phyloP scores from a whole-genome alignment of 1,139 yeast genomes.

The Lodderomyces theae region DNA sequence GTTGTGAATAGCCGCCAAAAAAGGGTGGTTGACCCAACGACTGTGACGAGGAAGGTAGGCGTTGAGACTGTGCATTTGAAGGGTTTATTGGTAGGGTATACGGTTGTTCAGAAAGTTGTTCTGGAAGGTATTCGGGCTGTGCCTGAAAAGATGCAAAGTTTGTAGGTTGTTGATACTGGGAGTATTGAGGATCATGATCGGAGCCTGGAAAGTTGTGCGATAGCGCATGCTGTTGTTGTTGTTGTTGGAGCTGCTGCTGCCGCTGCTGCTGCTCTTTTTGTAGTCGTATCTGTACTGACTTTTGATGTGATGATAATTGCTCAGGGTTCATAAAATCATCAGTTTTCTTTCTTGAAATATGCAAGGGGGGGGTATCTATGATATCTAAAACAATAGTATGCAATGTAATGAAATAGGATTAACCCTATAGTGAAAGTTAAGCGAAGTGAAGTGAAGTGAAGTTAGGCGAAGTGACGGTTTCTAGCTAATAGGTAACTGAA shows the following conservation, averaged over 20 bases:
- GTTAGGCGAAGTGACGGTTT: background rate
- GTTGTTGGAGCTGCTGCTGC: constrained; percentile 2
- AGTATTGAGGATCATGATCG: background rate
- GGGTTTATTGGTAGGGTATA: background rate
- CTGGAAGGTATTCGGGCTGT: background rate
- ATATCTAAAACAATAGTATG: background rate
- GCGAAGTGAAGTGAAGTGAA: too few relatives aligned
- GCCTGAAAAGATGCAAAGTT: background rate
- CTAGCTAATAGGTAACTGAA: background rate
- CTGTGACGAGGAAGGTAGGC: background rate
- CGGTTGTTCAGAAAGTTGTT: background rate
- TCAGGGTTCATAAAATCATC: constrained; percentile 7
- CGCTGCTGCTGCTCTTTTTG: constrained; percentile 2
- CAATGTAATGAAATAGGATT: background rate
- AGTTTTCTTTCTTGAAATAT: background rate
- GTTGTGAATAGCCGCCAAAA: background rate
- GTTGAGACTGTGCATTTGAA: background rate
- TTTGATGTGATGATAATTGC: constrained; percentile 2
- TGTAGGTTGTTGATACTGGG: constrained; percentile 1
- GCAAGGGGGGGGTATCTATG: constrained; percentile 3
- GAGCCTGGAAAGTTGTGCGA: background rate
- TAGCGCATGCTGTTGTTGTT: background rate
- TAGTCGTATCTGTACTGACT: constrained; percentile 1
- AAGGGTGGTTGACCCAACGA: background rate
- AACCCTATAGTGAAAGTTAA: too few relatives aligned